Evolutionary conservation across 2,329 filamentous ascomycete genomes (phyloP), one percentile per base, ranked within the genome.

Genomic region (Didymella lethalis): DNA sequence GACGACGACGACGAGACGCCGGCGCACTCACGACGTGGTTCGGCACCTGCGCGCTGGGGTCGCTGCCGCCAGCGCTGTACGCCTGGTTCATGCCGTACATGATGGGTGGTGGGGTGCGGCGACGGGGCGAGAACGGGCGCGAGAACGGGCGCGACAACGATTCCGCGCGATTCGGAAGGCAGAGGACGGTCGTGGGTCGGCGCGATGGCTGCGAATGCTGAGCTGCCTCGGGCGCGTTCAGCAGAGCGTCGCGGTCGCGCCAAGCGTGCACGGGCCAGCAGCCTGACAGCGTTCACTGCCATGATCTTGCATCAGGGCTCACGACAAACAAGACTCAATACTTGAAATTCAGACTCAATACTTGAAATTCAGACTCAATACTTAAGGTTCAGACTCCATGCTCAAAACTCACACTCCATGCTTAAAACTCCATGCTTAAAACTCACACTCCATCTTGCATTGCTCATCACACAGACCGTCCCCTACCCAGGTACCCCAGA

Each of bases 31-130:
- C 74, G 16, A 77, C 54, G 16, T 74, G 64, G 44, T 66, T 66
- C 26, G 73, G 73, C 57, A 77, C 75, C 64, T 73, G 69, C 54
- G 66, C 64, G 61, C 75, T 77, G 29, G 75, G 74, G 48, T 77
- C 75, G 48, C 63, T 63, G 56, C 56, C 51, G 28, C 59, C 59
- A 18, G 64, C 66, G 60, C 69, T 70, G 65, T 72, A 72, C 52
- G 64, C 62, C 52, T 75, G 74, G 53, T 74, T 72, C 70, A 75
- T 72, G 50, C 64, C 67, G 59, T 74, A 75, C 73, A 76, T 76
- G 62, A 47, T 65, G 65, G 44, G 31, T 48, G 48, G 43, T 46
- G 41, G 47, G 44, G 64, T 62, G 72, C 72, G 73, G 75, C 72
- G 66, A 49, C 53, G 23, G 23, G 23, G 23, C 23, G 23, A 23